Base-by-base conservation (phyloP, 257 asterid species). In the Penstemon barbatus region DNA sequence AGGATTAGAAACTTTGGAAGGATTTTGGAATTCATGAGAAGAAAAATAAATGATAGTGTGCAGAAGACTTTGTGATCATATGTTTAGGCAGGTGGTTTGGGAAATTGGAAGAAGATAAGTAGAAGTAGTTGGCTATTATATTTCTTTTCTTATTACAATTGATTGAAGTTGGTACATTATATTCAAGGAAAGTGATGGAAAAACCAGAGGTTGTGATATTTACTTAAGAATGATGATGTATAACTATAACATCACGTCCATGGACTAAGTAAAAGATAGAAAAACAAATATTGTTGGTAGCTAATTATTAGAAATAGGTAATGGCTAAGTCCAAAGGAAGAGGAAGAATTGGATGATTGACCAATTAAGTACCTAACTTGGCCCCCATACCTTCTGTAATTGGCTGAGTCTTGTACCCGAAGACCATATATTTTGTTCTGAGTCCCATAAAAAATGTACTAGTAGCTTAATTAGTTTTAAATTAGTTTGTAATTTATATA, bases 1-100 rank as follows among this genome's bases (percentile, higher is more conserved):
- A 84, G 69, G 36, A 69, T 63, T 15, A 76, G 40, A 51, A 70
- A 12, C 8, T 39, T 50, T 49, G 78, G 66, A 76, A 66, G 65
- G 75, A 18, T 71, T 70, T 55, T 82, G 69, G 71, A 67, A 54
- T 74, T 81, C 94, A 84, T 87, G 36, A 8, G 69, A 71, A 15
- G 53, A 57, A 52, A 18, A 15, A 0, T 15, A 0, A 15, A 4
- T 0, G 43, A 19, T 58, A 39, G 68, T 65, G 71, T 11, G 61
- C 18, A 48, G 40, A 7, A 46, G 44, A 61, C 38, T 71, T 38
- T 50, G 61, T 13, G 40, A 5, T 45, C 54, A 13, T 57, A 9
- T 75, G 39, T 41, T 65, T 51, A 33, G 53, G 63, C 19, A 13
- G 57, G 7, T 36, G 13, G 48, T 40, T 42, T 25, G 74, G 75